These are phyloP conservation scores for Medicago truncatula DNA, from an alignment of 306 rosid species.

Conservation along the genomic window DNA sequence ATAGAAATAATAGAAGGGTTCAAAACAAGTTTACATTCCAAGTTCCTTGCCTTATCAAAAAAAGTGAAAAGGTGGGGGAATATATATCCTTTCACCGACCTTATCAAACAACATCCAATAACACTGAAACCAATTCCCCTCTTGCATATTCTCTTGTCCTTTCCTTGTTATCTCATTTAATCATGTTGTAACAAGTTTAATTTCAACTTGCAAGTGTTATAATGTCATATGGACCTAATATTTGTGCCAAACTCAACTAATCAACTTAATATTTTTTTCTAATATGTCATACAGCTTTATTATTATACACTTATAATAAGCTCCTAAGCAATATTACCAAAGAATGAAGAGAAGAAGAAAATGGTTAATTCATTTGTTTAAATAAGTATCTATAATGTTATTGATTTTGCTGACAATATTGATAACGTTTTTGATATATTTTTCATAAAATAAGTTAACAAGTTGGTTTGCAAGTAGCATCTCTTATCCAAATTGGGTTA, in stretches of 20 bases:
- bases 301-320: background rate
- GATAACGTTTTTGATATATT: conserved; percentile 5
- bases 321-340: conserved; percentile 7
- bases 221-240: background rate
- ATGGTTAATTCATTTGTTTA: conserved; percentile 1
- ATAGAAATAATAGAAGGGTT: background rate
- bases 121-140: conserved; percentile 9
- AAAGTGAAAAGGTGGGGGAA: background rate
- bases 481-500: background rate
- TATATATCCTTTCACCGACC: conserved; percentile 32
- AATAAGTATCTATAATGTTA: background rate
- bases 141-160: conserved; percentile 15
- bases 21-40: background rate
- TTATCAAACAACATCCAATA: conserved; percentile 29
- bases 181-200: background rate
- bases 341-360: background rate
- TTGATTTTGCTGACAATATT: conserved; percentile 17
- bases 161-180: conserved; percentile 1
- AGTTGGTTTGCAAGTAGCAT: conserved; percentile 33
- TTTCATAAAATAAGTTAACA: background rate
- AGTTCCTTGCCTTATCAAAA: background rate
- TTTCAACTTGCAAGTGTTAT: conserved; percentile 25
- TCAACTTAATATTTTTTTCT: conserved; percentile 4
- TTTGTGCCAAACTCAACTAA: background rate
- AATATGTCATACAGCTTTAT: background rate